These are phyloP conservation scores for Chytriomyces sp. DNA, from an alignment of 192 early-diverging fungal genomes.

Conservation along the genomic window DNA sequence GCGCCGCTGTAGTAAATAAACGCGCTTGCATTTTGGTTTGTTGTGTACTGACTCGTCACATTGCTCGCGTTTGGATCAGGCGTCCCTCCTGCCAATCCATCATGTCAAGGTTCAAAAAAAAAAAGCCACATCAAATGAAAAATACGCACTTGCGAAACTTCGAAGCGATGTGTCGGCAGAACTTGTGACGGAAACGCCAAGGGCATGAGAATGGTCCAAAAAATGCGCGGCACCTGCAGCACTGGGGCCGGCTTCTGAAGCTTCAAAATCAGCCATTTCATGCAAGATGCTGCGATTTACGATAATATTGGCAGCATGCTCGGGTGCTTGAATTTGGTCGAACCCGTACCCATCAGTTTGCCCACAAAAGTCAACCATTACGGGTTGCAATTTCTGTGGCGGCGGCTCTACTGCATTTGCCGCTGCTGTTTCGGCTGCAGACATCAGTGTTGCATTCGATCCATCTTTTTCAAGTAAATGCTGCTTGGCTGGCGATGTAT, in stretches of 20 bases:
- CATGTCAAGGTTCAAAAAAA: not conserved
- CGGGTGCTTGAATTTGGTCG: too few species aligned
- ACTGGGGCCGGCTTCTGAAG: not conserved
- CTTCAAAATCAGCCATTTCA: constrained; percentile 6
- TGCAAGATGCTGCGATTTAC: not conserved
- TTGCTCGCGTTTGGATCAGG: too few species aligned
- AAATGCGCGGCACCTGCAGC: not conserved
- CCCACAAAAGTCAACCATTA: constrained; percentile 15
- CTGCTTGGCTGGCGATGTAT: not conserved
- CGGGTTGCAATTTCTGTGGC: too few species aligned
- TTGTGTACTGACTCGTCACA: not conserved
- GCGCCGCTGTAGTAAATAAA: not conserved
- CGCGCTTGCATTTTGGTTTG: not conserved
- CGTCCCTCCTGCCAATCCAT: not conserved
- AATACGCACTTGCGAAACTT: not conserved
- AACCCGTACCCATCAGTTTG: constrained; percentile 10
- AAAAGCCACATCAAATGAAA: not conserved
- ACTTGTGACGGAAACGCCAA: constrained; percentile 6
- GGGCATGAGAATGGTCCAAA: not conserved
- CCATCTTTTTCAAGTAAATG: not conserved
- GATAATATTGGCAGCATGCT: too few species aligned
- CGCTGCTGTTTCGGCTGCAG: not conserved
- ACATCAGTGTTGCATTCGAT: not conserved
- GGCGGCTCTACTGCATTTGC: not conserved
- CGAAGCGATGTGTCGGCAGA: constrained; percentile 1